Conservation (phyloP, 2,329 filamentous ascomycete species). For the Xylariaceae sp. region DNA sequence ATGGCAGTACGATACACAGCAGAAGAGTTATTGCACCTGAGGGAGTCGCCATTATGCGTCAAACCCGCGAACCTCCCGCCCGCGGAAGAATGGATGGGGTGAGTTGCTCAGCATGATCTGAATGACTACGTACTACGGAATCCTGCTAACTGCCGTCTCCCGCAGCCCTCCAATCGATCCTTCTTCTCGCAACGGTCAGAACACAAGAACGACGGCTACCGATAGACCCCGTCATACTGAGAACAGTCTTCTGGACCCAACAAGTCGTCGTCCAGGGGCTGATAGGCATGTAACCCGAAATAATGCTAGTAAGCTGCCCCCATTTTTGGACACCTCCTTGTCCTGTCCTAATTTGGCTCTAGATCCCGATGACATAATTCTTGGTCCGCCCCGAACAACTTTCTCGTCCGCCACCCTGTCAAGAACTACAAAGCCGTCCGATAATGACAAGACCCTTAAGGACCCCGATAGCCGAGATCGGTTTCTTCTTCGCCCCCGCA, state of each 20-base stretch:
- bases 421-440: conserved; percentile 44
- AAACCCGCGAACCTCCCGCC: conserved; percentile 77
- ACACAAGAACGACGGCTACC: conserved; percentile 36
- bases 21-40: conserved; percentile 69
- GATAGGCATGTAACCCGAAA: conserved; percentile 54
- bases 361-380: conserved; percentile 75
- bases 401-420: conserved; percentile 70
- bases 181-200: conserved; percentile 38
- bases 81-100: conserved; percentile 97
- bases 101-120: conserved; percentile 32
- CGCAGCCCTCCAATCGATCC: conserved; percentile 43
- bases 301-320: conserved; percentile 46
- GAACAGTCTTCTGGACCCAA: conserved; percentile 42
- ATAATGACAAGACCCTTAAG: conserved; percentile 49
- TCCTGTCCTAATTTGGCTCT: conserved; percentile 30
- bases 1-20: conserved; percentile 65
- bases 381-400: conserved; percentile 75
- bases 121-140: background rate
- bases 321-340: background rate
- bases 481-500: conserved; percentile 53
- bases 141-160: conserved; percentile 12
- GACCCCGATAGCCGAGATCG: conserved; percentile 52
- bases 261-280: conserved; percentile 46
- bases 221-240: conserved; percentile 45
- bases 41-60: conserved; percentile 74